These are phyloP conservation scores for Stephanodiscus minutulus DNA, from an alignment of 108 stramenopile species.

Conservation along the genomic window DNA sequence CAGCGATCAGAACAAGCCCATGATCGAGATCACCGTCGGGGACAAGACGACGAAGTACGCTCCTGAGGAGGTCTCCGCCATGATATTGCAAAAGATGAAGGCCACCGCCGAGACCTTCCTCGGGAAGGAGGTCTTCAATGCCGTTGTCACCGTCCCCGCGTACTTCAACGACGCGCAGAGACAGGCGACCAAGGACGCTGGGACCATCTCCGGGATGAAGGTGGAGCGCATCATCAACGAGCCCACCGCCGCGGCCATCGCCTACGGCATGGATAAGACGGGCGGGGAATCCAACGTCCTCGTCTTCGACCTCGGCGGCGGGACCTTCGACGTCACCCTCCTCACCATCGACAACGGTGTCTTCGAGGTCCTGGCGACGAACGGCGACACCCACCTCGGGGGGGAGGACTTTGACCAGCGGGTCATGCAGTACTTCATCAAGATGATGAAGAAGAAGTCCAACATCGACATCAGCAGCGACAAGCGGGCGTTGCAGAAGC, in stretches of 20 bases:
- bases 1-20: slow-evolving; percentile 86
- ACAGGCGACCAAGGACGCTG: slow-evolving; percentile 97
- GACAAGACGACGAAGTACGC: slow-evolving; percentile 68
- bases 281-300: slow-evolving; percentile 91
- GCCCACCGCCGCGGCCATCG: slow-evolving; percentile 97
- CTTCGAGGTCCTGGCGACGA: slow-evolving; percentile 91
- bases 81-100: slow-evolving; percentile 93
- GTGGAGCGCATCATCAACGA: slow-evolving; percentile 98
- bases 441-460: slow-evolving; percentile 82
- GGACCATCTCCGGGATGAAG: slow-evolving; percentile 92
- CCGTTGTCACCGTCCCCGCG: slow-evolving; percentile 97
- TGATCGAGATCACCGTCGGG: slow-evolving; percentile 60
- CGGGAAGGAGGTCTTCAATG: slow-evolving; percentile 87
- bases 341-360: slow-evolving; percentile 94
- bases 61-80: slow-evolving; percentile 91
- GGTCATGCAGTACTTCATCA: slow-evolving; percentile 93
- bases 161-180: slow-evolving; percentile 98
- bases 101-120: slow-evolving; percentile 85
- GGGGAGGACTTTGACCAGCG: slow-evolving; percentile 94
- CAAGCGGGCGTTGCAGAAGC: slow-evolving; percentile 87
- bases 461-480: slow-evolving; percentile 77
- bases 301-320: slow-evolving; percentile 97
- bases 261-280: slow-evolving; percentile 95
- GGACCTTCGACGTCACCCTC: slow-evolving; percentile 97
- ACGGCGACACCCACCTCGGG: slow-evolving; percentile 90